These are phyloP conservation scores for Phlyctochytrium arcticum DNA, from an alignment of 192 early-diverging fungal species.

Conservation along the genomic window DNA sequence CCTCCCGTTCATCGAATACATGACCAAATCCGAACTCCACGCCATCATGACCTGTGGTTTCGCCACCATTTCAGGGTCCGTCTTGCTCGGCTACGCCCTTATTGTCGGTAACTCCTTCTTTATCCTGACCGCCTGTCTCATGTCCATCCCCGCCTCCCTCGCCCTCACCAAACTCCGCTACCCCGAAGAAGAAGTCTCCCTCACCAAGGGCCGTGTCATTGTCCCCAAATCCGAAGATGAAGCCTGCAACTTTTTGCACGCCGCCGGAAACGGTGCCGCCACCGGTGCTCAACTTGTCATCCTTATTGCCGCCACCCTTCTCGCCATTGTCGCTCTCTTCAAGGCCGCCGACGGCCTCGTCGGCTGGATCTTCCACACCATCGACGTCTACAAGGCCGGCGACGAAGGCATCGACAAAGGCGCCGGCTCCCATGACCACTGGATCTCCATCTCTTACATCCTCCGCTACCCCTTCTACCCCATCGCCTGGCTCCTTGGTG, in stretches of 20 bases:
- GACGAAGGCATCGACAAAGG: conserved; percentile 54
- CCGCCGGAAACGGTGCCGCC: conserved; percentile 77
- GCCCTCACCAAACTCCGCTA: conserved; percentile 81
- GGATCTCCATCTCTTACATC: conserved; percentile 59
- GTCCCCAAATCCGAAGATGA: conserved; percentile 57
- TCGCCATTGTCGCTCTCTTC: conserved; percentile 72
- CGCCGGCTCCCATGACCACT: conserved; percentile 39
- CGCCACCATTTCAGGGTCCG: conserved; percentile 82
- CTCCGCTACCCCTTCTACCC: conserved; percentile 79
- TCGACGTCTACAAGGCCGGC: conserved; percentile 18
- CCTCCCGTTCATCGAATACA: conserved; percentile 72
- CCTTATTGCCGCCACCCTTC: conserved; percentile 70
- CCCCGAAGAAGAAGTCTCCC: conserved; percentile 77
- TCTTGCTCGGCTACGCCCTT: conserved; percentile 66
- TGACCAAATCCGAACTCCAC: conserved; percentile 84
- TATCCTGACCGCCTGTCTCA: conserved; percentile 81
- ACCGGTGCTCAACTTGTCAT: conserved; percentile 71
- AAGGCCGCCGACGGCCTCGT: conserved; percentile 64
- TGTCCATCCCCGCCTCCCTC: conserved; percentile 84
- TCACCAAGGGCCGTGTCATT: conserved; percentile 66
- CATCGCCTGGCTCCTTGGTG: conserved; percentile 66
- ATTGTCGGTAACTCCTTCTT: conserved; percentile 60
- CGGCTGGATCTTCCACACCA: conserved; percentile 58
- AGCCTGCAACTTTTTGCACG: conserved; percentile 74
- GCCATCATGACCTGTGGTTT: conserved; percentile 86